Evolutionary conservation across 2,329 filamentous ascomycete species (phyloP).

Genomic region (Penicillium sumatraense): DNA sequence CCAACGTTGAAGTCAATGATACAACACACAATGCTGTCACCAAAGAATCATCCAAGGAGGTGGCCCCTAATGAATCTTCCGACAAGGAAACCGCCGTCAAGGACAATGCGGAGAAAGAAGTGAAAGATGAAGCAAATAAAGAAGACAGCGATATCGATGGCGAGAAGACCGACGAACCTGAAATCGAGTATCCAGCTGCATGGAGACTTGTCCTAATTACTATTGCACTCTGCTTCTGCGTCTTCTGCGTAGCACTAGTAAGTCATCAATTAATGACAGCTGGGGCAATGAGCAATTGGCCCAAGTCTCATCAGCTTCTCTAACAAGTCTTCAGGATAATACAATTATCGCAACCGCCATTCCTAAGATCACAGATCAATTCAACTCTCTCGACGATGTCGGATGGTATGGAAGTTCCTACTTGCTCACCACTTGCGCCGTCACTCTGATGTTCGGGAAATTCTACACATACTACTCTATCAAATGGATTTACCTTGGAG

Average conservation of each 20-base stretch:
- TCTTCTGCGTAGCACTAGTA: slow-evolving; percentile 47
- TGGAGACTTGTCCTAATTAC: slow-evolving; percentile 41
- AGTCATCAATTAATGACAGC: background rate
- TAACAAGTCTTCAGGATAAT: slow-evolving; percentile 35
- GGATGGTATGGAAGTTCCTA: slow-evolving; percentile 56
- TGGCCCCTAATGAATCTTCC: slow-evolving; percentile 10
- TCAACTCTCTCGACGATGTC: slow-evolving; percentile 52
- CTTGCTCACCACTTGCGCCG: slow-evolving; percentile 47
- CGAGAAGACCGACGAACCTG: slow-evolving; percentile 20
- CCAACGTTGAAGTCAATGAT: background rate
- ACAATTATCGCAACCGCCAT: slow-evolving; percentile 54
- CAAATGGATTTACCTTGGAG: slow-evolving; percentile 48
- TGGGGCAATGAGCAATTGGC: background rate
- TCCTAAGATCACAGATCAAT: slow-evolving; percentile 53
- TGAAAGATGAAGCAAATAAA: slow-evolving; percentile 6
- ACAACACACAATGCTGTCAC: background rate
- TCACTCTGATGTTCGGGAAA: slow-evolving; percentile 50
- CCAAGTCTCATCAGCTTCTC: no score
- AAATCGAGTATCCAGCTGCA: slow-evolving; percentile 37
- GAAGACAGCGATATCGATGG: slow-evolving; percentile 7
- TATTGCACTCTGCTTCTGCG: slow-evolving; percentile 41
- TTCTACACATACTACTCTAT: slow-evolving; percentile 49
- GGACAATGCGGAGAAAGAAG: slow-evolving; percentile 10
- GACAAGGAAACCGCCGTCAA: slow-evolving; percentile 12
- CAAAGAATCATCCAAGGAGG: slow-evolving; percentile 21